phyloP scores from a whole-genome alignment of 2,329 filamentous ascomycete genomes.

The Epichloe bromicola region DNA sequence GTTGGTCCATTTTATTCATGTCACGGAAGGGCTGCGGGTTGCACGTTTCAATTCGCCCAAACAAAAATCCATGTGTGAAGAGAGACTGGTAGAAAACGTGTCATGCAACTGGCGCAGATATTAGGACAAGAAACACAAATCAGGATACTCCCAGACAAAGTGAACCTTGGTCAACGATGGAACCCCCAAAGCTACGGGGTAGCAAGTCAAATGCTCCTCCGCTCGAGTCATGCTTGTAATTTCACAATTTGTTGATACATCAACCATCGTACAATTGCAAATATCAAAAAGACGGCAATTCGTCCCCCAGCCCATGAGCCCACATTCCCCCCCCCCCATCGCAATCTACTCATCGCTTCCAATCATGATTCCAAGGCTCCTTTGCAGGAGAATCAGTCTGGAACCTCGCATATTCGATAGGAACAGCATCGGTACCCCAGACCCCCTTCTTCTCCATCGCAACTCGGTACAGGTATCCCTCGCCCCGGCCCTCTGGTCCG shows the following conservation, averaged over 20 bases:
- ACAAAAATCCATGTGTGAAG: neutral
- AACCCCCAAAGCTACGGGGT: no score
- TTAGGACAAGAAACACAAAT: neutral
- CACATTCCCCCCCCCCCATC: no score
- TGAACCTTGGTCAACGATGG: no score
- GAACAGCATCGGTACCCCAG: constrained; percentile 58
- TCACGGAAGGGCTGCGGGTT: neutral
- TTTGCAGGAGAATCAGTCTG: constrained; percentile 72
- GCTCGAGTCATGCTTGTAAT: neutral
- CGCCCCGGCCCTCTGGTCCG: constrained; percentile 42
- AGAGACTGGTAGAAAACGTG: neutral
- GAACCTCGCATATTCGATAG: constrained; percentile 78
- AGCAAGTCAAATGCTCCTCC: no score
- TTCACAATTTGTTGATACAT: neutral
- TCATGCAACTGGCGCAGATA: neutral
- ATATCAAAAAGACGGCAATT: no score
- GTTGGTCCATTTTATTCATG: neutral
- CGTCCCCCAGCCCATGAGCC: neutral
- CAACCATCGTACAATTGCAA: neutral
- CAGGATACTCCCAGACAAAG: no score
- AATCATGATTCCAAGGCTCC: constrained; percentile 84
- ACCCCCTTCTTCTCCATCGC: constrained; percentile 86
- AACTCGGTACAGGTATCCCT: constrained; percentile 68
- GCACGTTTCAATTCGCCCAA: neutral
- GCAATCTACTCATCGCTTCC: constrained; percentile 48